A percentile compares a stretch with the other conserved stretches of the same genome.
phyloP scores from a whole-genome alignment of 106 monocot species.

The Dendrobium officinale region DNA sequence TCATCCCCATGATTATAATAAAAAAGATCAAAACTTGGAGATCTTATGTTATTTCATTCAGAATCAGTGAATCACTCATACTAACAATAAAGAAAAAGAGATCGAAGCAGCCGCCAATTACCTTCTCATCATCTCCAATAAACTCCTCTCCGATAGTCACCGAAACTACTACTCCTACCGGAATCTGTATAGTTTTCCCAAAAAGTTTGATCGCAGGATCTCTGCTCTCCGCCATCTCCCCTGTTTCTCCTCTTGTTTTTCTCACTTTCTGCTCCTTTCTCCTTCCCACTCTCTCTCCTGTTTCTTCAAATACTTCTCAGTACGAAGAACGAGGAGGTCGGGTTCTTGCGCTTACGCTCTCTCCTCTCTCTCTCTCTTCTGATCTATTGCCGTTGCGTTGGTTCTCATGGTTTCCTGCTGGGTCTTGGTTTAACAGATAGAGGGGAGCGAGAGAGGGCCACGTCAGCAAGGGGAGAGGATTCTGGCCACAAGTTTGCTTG shows the following conservation, averaged over 20 bases:
- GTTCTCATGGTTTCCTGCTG: neutral
- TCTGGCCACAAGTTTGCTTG: slow-evolving; percentile 12
- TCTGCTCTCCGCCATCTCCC: neutral
- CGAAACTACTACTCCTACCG: neutral
- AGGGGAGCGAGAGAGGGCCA: slow-evolving; percentile 12
- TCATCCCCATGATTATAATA: neutral
- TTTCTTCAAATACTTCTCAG: too few relatives aligned
- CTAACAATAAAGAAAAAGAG: neutral
- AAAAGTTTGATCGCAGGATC: slow-evolving; percentile 27
- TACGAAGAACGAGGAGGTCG: too few relatives aligned
- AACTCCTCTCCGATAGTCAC: neutral
- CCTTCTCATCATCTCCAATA: slow-evolving; percentile 2
- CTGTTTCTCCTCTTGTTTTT: slow-evolving; percentile 1
- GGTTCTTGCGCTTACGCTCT: neutral
- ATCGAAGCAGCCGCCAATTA: neutral
- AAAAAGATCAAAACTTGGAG: neutral
- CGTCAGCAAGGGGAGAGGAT: slow-evolving; percentile 14
- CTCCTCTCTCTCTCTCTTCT: slow-evolving; percentile 5
- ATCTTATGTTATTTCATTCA: too few relatives aligned
- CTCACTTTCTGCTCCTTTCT: neutral
- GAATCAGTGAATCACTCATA: neutral
- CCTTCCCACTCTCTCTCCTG: neutral
- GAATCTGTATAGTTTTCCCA: slow-evolving; percentile 19
- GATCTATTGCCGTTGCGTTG: neutral
- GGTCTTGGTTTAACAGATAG: slow-evolving; percentile 4